Evolutionary conservation across 768 basidiomycete genomes (phyloP).

Genomic region (Rhizopogon vinicolor): DNA sequence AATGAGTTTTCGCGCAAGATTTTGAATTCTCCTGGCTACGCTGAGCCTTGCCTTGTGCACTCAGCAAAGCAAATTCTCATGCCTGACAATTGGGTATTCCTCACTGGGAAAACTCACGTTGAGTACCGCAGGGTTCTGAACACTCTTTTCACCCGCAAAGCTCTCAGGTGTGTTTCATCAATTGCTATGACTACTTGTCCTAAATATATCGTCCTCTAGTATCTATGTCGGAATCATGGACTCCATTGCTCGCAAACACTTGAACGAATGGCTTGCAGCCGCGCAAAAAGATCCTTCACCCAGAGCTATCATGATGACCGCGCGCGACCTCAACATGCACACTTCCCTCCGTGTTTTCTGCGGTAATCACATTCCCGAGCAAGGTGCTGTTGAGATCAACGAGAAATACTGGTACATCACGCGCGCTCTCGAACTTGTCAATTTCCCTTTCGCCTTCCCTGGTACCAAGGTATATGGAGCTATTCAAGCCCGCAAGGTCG

Average conservation of each 20-base stretch:
- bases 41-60: conserved; percentile 92
- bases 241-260: conserved; percentile 69
- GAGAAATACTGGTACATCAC: conserved; percentile 98
- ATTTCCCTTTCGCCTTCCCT: conserved; percentile 93
- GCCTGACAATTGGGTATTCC: conserved; percentile 96
- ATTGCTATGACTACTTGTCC: background rate
- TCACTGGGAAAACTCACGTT: conserved; percentile 89
- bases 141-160: conserved; percentile 89
- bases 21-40: conserved; percentile 86
- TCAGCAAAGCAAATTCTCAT: conserved; percentile 85
- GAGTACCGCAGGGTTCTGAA: conserved; percentile 93
- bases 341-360: conserved; percentile 96
- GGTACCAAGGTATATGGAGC: conserved; percentile 97
- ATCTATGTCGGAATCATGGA: conserved; percentile 87
- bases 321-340: conserved; percentile 95
- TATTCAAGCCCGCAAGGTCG: conserved; percentile 83
- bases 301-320: conserved; percentile 80
- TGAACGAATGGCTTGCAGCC: conserved; percentile 65
- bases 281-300: conserved; percentile 42
- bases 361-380: conserved; percentile 81
- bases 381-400: conserved; percentile 75
- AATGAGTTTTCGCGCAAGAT: conserved; percentile 94
- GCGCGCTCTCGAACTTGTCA: conserved; percentile 92
- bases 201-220: conserved; percentile 31
- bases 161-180: conserved; percentile 61